Conservation (phyloP, 2,329 filamentous ascomycete species). For the Westerdykella sp. region DNA sequence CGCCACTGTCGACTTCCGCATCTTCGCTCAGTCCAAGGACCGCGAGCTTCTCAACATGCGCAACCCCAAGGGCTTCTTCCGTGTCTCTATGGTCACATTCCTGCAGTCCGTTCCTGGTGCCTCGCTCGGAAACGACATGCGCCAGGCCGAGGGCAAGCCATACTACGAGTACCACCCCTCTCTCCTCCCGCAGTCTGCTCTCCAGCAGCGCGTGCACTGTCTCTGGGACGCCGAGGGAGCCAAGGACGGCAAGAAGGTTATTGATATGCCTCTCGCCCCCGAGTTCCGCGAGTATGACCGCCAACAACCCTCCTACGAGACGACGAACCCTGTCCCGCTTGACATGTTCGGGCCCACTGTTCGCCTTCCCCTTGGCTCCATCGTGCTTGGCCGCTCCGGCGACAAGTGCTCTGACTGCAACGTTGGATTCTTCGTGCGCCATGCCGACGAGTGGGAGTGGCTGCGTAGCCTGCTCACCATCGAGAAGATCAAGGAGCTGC, state of each 20-base stretch:
- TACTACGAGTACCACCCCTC: constrained; percentile 41
- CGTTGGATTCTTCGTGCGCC: constrained; percentile 28
- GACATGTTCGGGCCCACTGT: constrained; percentile 32
- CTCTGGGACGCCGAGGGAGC: constrained; percentile 20
- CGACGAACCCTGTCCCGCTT: constrained; percentile 19
- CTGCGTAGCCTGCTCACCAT: constrained; percentile 21
- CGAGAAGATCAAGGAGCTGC: constrained; percentile 22
- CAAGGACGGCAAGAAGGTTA: constrained; percentile 14
- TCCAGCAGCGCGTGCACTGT: constrained; percentile 25
- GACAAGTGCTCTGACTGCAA: constrained; percentile 30
- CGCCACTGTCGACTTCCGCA: constrained; percentile 46
- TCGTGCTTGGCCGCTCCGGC: constrained; percentile 30
- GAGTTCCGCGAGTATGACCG: constrained; percentile 16
- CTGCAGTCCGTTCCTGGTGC: constrained; percentile 41
- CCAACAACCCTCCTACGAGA: constrained; percentile 30
- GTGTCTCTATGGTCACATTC: constrained; percentile 37
- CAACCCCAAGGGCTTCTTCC: constrained; percentile 35
- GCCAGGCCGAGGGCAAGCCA: constrained; percentile 20
- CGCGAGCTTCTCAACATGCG: constrained; percentile 39
- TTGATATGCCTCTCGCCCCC: constrained; percentile 15
- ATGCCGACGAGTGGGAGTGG: constrained; percentile 31
- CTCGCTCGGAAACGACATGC: constrained; percentile 19
- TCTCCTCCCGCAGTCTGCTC: constrained; percentile 23
- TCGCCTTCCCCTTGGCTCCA: constrained; percentile 34
- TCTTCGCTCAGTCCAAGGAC: constrained; percentile 44